Conservation (phyloP, 768 basidiomycete species). For the Tephrocybe rancida region DNA sequence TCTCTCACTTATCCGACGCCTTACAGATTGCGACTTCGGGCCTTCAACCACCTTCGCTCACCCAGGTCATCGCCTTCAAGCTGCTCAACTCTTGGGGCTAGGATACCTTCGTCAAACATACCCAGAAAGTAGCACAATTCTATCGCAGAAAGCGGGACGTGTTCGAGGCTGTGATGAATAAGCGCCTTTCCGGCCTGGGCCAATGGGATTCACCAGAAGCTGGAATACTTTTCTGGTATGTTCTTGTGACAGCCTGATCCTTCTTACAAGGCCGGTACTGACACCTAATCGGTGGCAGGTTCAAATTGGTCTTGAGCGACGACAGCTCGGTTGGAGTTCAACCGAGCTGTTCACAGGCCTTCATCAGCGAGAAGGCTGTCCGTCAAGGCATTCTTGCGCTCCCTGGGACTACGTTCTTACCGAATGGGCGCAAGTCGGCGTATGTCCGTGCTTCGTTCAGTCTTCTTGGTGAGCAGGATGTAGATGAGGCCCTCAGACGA, state of each 20-base stretch:
- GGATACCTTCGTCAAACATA: too few relatives aligned
- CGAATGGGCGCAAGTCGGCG: constrained; percentile 62
- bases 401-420: too few relatives aligned
- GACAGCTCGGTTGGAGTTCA: constrained; percentile 29
- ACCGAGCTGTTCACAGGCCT: constrained; percentile 64
- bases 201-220: constrained; percentile 70
- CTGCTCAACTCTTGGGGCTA: constrained; percentile 71
- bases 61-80: constrained; percentile 58
- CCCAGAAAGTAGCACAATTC: too few relatives aligned
- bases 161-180: constrained; percentile 70
- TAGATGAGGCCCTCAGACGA: constrained; percentile 71
- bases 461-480: constrained; percentile 57
- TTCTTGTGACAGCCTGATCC: constrained; percentile 12
- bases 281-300: constrained; percentile 48
- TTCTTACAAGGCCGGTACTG: neutral
- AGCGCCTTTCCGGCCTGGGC: constrained; percentile 71
- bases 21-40: constrained; percentile 45
- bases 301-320: constrained; percentile 55
- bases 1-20: neutral
- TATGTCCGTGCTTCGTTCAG: constrained; percentile 83
- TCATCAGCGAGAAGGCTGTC: constrained; percentile 72
- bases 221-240: constrained; percentile 90
- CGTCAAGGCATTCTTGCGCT: constrained; percentile 81
- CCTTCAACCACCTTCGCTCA: constrained; percentile 60
- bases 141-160: too few relatives aligned